phyloP scores from a whole-genome alignment of 1,284 basidiomycete species.

The Volvariella surrecta region DNA sequence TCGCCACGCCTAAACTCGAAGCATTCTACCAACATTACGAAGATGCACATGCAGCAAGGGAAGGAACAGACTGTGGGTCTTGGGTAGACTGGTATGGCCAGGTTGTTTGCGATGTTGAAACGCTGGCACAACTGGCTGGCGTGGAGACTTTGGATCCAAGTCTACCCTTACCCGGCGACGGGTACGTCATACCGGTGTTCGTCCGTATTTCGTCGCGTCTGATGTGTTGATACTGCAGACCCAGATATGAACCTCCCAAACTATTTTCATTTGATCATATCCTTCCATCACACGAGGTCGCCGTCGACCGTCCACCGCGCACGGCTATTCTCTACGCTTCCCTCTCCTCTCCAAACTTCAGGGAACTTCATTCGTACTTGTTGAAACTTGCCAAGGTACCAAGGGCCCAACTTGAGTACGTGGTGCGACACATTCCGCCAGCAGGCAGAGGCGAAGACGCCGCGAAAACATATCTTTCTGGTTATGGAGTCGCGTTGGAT shows the following conservation, averaged over 20 bases:
- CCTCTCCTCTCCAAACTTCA: slow-evolving; percentile 49
- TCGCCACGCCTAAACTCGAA: slow-evolving; percentile 62
- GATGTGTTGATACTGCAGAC: background rate
- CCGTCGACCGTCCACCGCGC: slow-evolving; percentile 33
- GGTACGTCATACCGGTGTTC: background rate
- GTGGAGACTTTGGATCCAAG: slow-evolving; percentile 43
- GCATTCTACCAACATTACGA: slow-evolving; percentile 65
- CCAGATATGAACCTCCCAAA: slow-evolving; percentile 24
- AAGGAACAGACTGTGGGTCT: slow-evolving; percentile 47
- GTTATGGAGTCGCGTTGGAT: slow-evolving; percentile 89
- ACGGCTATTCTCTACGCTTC: slow-evolving; percentile 74
- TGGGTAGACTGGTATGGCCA: slow-evolving; percentile 89
- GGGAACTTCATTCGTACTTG: slow-evolving; percentile 59
- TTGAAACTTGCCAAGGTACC: slow-evolving; percentile 37
- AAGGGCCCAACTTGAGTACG: slow-evolving; percentile 53
- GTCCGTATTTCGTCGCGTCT: background rate
- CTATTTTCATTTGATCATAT: slow-evolving; percentile 68
- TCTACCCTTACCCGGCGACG: background rate
- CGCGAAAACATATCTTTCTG: slow-evolving; percentile 52
- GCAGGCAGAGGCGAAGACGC: slow-evolving; percentile 10
- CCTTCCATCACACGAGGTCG: slow-evolving; percentile 34
- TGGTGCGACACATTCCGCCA: slow-evolving; percentile 63
- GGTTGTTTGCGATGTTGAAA: slow-evolving; percentile 65
- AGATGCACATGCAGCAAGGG: slow-evolving; percentile 28
- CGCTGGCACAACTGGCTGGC: slow-evolving; percentile 48